These are phyloP conservation scores for Diaporthe longicolla DNA, from an alignment of 2,329 filamentous ascomycete species.

Conservation along the genomic window DNA sequence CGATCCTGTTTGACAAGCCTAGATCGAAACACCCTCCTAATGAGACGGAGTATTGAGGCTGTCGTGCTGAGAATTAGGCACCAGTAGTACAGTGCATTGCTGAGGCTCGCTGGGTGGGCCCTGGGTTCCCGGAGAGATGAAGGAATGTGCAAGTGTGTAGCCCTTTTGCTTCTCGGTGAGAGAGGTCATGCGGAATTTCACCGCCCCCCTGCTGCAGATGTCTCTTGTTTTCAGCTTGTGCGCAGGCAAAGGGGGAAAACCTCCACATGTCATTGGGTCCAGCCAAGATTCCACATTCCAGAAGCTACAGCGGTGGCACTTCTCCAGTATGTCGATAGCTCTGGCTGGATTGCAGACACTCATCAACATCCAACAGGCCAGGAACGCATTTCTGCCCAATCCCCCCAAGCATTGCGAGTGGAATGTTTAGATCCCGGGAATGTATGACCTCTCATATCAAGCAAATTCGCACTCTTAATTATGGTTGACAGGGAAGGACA, in stretches of 20 bases:
- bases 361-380: slow-evolving; percentile 17
- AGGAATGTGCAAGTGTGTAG: slow-evolving; percentile 33
- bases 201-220: slow-evolving; percentile 25
- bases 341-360: neutral
- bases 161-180: slow-evolving; percentile 33
- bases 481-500: neutral
- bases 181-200: slow-evolving; percentile 34
- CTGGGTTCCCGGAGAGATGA: slow-evolving; percentile 9
- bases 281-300: slow-evolving; percentile 23
- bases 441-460: slow-evolving; percentile 15
- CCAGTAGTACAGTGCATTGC: slow-evolving; percentile 1
- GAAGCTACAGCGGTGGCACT: neutral
- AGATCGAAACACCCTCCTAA: slow-evolving; percentile 13
- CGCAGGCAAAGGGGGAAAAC: neutral
- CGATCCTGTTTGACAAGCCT: slow-evolving; percentile 31
- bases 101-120: neutral
- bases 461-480: slow-evolving; percentile 3
- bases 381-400: slow-evolving; percentile 13
- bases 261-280: slow-evolving; percentile 6
- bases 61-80: slow-evolving; percentile 2
- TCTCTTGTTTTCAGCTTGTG: slow-evolving; percentile 31
- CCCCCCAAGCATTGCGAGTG: neutral
- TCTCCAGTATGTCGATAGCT: neutral
- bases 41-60: slow-evolving; percentile 24
- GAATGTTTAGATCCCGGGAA: slow-evolving; percentile 5